Evolutionary conservation across 2,329 filamentous ascomycete genomes (phyloP).

Genomic region (Apiospora saccharicola): DNA sequence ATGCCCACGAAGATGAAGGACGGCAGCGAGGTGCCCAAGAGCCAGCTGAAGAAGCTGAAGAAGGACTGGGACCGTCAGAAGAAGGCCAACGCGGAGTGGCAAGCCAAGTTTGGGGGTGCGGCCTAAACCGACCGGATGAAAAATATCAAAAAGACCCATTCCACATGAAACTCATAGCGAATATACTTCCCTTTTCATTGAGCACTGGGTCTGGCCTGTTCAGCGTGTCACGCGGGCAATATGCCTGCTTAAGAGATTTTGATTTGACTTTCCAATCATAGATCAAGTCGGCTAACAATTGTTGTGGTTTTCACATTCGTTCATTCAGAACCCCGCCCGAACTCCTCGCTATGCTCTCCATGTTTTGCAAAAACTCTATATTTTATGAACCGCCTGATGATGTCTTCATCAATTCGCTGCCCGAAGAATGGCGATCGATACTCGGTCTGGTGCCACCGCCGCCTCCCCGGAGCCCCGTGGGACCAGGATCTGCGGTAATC

Average conservation of each 20-base stretch:
- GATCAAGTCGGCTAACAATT: neutral
- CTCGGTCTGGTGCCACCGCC: neutral
- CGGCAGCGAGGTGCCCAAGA: constrained; percentile 83
- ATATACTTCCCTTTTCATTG: neutral
- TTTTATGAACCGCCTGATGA: neutral
- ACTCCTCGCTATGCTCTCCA: neutral
- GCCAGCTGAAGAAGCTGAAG: constrained; percentile 78
- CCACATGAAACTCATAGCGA: constrained; percentile 2
- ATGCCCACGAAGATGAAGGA: constrained; percentile 79
- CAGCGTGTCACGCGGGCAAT: neutral
- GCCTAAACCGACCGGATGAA: neutral
- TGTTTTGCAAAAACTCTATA: neutral
- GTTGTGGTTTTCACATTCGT: neutral
- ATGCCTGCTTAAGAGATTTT: neutral
- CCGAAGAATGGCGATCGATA: neutral
- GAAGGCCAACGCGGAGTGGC: constrained; percentile 76
- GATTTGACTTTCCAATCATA: neutral
- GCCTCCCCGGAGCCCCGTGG: neutral
- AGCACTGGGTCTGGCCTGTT: neutral
- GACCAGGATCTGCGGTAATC: neutral
- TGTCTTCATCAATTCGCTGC: neutral
- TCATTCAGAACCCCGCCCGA: neutral
- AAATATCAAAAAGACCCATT: neutral
- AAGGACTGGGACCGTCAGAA: constrained; percentile 94
- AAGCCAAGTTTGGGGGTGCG: constrained; percentile 43